These are phyloP conservation scores for Penicillium sp. DNA, from an alignment of 2,329 filamentous ascomycete species.

Conservation along the genomic window DNA sequence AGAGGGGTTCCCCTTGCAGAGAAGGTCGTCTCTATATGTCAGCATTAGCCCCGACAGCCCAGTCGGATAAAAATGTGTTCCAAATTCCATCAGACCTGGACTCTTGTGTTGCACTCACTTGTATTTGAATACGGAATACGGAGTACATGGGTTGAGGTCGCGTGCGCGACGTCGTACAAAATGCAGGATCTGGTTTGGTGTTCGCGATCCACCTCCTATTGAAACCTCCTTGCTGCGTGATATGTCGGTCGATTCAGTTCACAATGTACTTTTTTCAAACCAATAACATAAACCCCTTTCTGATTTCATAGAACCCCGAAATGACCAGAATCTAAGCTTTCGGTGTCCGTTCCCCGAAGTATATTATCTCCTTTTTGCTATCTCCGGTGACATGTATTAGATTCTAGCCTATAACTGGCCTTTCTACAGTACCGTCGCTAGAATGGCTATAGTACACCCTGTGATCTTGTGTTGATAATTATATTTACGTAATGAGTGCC, in stretches of 20 bases:
- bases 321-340: background rate
- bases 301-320: background rate
- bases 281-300: background rate
- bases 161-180: conserved; percentile 2
- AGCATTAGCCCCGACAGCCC: background rate
- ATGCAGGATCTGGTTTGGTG: background rate
- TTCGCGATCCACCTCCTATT: conserved; percentile 3
- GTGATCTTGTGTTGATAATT: background rate
- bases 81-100: background rate
- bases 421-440: background rate
- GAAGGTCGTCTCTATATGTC: conserved; percentile 5
- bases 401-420: background rate
- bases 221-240: conserved; percentile 14
- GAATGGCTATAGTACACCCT: background rate
- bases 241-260: conserved; percentile 2
- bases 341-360: background rate
- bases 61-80: background rate
- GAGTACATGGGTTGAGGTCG: background rate
- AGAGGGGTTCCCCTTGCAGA: conserved; percentile 23
- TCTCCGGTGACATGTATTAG: background rate
- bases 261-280: background rate
- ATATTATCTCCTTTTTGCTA: background rate
- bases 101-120: background rate
- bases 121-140: background rate
- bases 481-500: background rate